A percentile compares a stretch with the other conserved stretches of the same genome.
Evolutionary conservation across 441 rosid species (phyloP).

Genomic region (Eutrema salsugineum): DNA sequence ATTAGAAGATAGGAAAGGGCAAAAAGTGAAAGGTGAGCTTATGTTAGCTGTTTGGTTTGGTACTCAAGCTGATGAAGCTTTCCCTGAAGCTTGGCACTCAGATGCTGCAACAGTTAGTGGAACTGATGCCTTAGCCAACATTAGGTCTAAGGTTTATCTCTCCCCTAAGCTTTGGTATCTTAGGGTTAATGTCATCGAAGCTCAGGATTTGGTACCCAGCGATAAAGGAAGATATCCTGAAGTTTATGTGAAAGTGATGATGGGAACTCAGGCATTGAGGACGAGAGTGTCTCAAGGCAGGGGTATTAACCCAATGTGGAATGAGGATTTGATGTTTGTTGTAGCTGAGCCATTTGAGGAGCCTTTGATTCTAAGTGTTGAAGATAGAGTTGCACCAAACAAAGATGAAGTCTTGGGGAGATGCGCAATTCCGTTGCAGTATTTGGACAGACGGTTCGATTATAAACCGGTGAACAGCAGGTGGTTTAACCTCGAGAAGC

Average conservation of each 20-base stretch:
- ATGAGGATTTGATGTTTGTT: slow-evolving; percentile 62
- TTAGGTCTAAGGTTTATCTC: slow-evolving; percentile 51
- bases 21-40: slow-evolving; percentile 63
- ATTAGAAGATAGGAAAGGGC: slow-evolving; percentile 53
- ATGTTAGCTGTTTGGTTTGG: slow-evolving; percentile 90
- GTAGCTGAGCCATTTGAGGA: slow-evolving; percentile 64
- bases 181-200: slow-evolving; percentile 59
- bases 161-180: slow-evolving; percentile 68
- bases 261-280: slow-evolving; percentile 49
- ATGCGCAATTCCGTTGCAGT: slow-evolving; percentile 39
- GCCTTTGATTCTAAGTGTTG: slow-evolving; percentile 44
- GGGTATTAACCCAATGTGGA: slow-evolving; percentile 57
- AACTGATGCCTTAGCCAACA: slow-evolving; percentile 32
- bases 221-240: slow-evolving; percentile 56
- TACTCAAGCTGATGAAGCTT: slow-evolving; percentile 79
- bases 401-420: slow-evolving; percentile 47
- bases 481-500: slow-evolving; percentile 58
- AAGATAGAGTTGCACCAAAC: slow-evolving; percentile 41
- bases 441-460: slow-evolving; percentile 44
- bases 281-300: slow-evolving; percentile 44
- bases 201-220: slow-evolving; percentile 50
- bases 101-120: slow-evolving; percentile 47
- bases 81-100: slow-evolving; percentile 77
- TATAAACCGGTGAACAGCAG: slow-evolving; percentile 44
- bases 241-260: slow-evolving; percentile 44